Base-by-base conservation (phyloP, 257 asterid species). In the Sherardia arvensis region DNA sequence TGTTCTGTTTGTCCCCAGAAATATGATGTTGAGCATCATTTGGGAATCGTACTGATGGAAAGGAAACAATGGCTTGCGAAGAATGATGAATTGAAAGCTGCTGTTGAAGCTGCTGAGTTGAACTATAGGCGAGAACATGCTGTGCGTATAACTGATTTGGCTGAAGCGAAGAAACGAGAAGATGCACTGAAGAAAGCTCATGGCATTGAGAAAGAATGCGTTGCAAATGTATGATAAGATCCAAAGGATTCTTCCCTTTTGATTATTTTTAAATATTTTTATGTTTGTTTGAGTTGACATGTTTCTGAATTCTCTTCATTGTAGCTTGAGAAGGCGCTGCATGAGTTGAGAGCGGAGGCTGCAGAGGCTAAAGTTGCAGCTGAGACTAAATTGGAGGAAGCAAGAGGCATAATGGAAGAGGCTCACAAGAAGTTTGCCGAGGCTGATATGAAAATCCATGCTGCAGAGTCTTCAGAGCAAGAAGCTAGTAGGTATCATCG, bases 41-140 rank as follows among this genome's bases (percentile, higher is more conserved):
- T 93, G 99, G 99, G 99, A 12, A 86, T 93, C 77, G 89, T 90
- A 64, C 76, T 93, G 69, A 29, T 93, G 85, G 99, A 90, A 72
- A 85, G 73, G 55, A 93, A 90, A 68, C 88, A 90, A 8, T 90
- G 96, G 96, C 75, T 74, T 72, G 77, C 95, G 48, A 84, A 84
- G 77, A 77, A 79, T 28, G 96, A 85, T 58, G 89, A 90, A 73
- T 76, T 86, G 53, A 80, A 77, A 73, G 77, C 88, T 61, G 59
- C 68, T 7, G 84, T 88, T 12, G 96, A 81, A 66, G 71, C 92
- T 7, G 84, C 95, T 53, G 95, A 87, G 74, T 76, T 83, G 65
- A 81, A 79, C 67, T 69, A 57, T 57, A 93, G 73, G 75, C 76
- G 84, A 0, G 84, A 79, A 64, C 79, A 83, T 61, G 94, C 96